Base-by-base conservation (phyloP, 768 basidiomycete species). In the Roridomyces roridus region DNA sequence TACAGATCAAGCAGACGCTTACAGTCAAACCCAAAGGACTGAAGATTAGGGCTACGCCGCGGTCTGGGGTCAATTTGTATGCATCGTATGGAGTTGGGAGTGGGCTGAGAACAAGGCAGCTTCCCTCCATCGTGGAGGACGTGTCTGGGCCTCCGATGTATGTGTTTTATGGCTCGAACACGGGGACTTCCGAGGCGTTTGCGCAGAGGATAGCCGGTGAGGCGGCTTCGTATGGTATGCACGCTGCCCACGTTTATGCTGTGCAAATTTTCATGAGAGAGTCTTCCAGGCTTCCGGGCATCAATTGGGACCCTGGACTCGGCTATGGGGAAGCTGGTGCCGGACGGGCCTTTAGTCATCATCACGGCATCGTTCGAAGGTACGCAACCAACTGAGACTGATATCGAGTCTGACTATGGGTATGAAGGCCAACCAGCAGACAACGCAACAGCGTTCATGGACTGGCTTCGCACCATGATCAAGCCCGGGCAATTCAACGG, bases 341-440 rank as follows among this genome's bases (percentile, higher is more conserved):
- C 66, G 5, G 78, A 80, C 55, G 77, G 78, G 2, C 80, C 81
- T 1, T 70, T 80, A 0, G 64, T 80, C 15, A 73, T 81, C 28
- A 65, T 80, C 40, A 80, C 79, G 11, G 79, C 81, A 2, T 78
- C 77, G 1, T 83, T 78, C 59, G 81, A 83, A 68, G 81, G 52
- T 43, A 15, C 21, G 35, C 10, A 10, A 37, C 42, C 18, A 18
- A 15, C 6, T 14, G 8, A 23, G 21, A 26, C 17, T 18, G 20
- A 26, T 29, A 14, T 23, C 24, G n/a, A 29, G 3, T 20, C 7
- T 25, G 23, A 26, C 15, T 28, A 11, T 17, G 26, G 17, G 17
- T 4, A n/a, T 12, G 8, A 42, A 76, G 76, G 77, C 34, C 71
- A 79, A 65, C 80, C 81, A 18, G 76, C 81, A 0, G 80, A 81